phyloP scores from a whole-genome alignment of 2,329 filamentous ascomycete species.

The Teratosphaeria viscida region DNA sequence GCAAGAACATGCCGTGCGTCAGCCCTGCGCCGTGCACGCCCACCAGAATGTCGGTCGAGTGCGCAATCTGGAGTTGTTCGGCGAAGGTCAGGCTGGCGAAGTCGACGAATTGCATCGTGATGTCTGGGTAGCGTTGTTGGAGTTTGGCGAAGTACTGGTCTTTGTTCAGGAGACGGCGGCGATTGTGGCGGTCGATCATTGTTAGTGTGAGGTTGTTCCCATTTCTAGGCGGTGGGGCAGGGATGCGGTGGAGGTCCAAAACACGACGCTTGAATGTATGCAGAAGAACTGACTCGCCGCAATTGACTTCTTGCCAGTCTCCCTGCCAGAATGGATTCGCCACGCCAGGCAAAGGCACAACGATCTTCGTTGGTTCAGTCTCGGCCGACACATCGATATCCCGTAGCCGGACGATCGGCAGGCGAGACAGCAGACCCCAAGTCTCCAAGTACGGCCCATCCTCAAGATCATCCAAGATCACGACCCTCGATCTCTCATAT shows the following conservation, averaged over 20 bases:
- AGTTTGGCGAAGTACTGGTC: conserved; percentile 1
- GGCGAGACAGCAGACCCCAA: conserved; percentile 1
- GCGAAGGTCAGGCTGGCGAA: neutral
- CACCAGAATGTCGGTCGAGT: conserved; percentile 4
- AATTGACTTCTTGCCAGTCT: conserved; percentile 1
- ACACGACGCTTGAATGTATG: conserved; percentile 1
- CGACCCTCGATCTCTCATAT: neutral
- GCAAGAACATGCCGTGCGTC: conserved; percentile 5
- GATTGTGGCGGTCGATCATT: conserved; percentile 3
- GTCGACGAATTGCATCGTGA: conserved; percentile 3
- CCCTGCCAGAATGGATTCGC: conserved; percentile 6
- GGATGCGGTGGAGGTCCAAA: conserved; percentile 3
- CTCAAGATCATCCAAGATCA: conserved; percentile 2
- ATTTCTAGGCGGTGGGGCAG: neutral
- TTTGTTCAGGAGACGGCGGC: conserved; percentile 2
- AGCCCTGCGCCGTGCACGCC: conserved; percentile 6
- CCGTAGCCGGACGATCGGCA: conserved; percentile 2
- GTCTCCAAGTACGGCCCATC: conserved; percentile 4
- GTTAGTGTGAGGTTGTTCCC: neutral
- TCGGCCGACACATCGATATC: neutral
- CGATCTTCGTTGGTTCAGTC: neutral
- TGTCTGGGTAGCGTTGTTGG: neutral
- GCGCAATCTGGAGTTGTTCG: conserved; percentile 3
- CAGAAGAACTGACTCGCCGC: conserved; percentile 4
- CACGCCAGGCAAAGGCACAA: conserved; percentile 4